Base-by-base conservation (phyloP, 108 stramenopile species). In the Cyclotella baltica region DNA sequence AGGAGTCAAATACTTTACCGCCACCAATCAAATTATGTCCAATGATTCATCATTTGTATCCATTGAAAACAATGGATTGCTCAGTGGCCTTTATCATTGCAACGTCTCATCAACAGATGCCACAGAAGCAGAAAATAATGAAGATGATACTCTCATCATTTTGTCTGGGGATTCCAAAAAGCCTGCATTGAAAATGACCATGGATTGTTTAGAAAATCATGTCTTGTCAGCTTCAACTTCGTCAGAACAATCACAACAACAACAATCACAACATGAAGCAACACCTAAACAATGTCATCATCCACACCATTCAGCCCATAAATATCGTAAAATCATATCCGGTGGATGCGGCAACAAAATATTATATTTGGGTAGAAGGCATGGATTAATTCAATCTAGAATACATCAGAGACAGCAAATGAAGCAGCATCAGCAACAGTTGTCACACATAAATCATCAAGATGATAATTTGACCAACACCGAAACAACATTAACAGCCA, bases 311-410 rank as follows among this genome's bases (percentile, higher is more conserved):
- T 25, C 37, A 61, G 64, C 27, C 73, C 73, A 19, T 67, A n/a
- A n/a, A n/a, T n/a, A 62, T 69, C 73, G 73, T 34, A 81, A 74
- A 63, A 70, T 75, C 40, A 48, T 78, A 34, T 72, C 72, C 33
- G 81, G 81, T 3, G 81, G 81, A 23, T 83, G 81, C 25, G 81
- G 81, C 27, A 77, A 72, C 52, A 83, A 83, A 62, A 83, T 83
- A 37, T 36, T 83, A 25, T 78, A 64, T 63, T 52, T 81, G 62
- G 64, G 65, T 22, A 67, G 80, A 19, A 73, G 73, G 47, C 56
- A 67, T 52, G 67, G 74, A 74, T 43, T 50, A 20, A 40, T 68
- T 35, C 33, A 29, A 0, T 10, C 0, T 22, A 36, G 27, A 22
- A 46, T 53, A 61, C 29, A 33, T 51, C 18, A 31, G 38, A n/a